These are phyloP conservation scores for Gonium pectorale DNA, from an alignment of 139 green algal species.

Conservation along the genomic window DNA sequence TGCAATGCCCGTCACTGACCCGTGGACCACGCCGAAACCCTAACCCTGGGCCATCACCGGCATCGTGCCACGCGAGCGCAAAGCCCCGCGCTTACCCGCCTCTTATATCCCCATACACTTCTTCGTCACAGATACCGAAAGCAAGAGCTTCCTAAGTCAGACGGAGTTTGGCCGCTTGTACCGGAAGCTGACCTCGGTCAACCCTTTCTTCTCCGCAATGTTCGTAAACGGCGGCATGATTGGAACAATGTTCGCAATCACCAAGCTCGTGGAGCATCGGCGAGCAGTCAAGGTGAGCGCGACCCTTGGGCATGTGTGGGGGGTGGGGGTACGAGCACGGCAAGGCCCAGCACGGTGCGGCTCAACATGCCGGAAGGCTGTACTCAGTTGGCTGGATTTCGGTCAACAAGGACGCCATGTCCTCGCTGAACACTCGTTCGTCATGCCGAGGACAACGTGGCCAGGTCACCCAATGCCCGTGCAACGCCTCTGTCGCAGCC, in stretches of 20 bases:
- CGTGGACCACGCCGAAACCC: neutral
- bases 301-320: neutral
- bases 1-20: neutral
- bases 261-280: slow-evolving; percentile 36
- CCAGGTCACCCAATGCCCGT: neutral
- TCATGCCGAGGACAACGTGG: neutral
- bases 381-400: neutral
- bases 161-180: slow-evolving; percentile 44
- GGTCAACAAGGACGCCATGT: neutral
- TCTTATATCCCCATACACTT: neutral
- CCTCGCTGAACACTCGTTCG: neutral
- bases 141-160: neutral
- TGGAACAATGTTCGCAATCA: slow-evolving; percentile 31
- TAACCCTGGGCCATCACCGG: neutral
- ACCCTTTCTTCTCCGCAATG: slow-evolving; percentile 56
- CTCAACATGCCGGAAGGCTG: neutral
- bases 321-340: neutral
- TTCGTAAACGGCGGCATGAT: slow-evolving; percentile 60
- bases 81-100: neutral
- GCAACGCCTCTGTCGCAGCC: too few species aligned
- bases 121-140: neutral
- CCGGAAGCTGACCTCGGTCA: slow-evolving; percentile 32
- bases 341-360: neutral
- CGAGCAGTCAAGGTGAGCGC: neutral
- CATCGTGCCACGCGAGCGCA: neutral